Conservation (phyloP, 1,284 basidiomycete genomes). For the Marasmius tenuissimus region DNA sequence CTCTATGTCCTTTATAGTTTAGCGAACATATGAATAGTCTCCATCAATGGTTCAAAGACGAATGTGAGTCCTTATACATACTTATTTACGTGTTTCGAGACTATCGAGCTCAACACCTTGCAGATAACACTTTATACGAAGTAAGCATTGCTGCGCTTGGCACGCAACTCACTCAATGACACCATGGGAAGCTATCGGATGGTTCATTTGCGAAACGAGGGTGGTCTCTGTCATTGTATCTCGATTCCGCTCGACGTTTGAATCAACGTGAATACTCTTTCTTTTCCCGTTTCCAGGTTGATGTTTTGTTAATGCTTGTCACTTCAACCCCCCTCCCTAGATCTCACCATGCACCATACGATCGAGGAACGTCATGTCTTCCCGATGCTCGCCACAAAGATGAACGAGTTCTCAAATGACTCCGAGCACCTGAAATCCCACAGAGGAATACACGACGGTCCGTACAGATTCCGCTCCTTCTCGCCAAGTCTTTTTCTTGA, state of each 20-base stretch:
- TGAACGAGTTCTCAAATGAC: conserved; percentile 57
- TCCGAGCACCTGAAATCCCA: conserved; percentile 60
- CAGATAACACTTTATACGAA: conserved; percentile 36
- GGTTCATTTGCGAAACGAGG: conserved; percentile 49
- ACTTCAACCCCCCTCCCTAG: conserved; percentile 28
- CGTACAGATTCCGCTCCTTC: neutral
- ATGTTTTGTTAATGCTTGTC: neutral
- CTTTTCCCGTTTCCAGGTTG: neutral
- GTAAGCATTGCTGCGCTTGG: conserved; percentile 16
- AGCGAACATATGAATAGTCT: conserved; percentile 20
- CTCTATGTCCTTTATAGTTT: conserved; percentile 11
- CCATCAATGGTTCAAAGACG: conserved; percentile 23
- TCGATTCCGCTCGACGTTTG: conserved; percentile 43
- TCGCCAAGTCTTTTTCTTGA: neutral
- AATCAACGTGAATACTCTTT: conserved; percentile 38
- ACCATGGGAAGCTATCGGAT: conserved; percentile 40
- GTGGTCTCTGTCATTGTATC: conserved; percentile 42
- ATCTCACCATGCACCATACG: conserved; percentile 67
- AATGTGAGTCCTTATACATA: conserved; percentile 17
- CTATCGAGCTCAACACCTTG: neutral
- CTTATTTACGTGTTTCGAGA: neutral
- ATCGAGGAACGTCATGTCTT: conserved; percentile 67
- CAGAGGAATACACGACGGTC: conserved; percentile 66
- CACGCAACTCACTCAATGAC: neutral
- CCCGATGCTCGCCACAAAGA: conserved; percentile 59